phyloP scores from a whole-genome alignment of 2,329 filamentous ascomycete genomes.

The Arthrinium phaeospermum region DNA sequence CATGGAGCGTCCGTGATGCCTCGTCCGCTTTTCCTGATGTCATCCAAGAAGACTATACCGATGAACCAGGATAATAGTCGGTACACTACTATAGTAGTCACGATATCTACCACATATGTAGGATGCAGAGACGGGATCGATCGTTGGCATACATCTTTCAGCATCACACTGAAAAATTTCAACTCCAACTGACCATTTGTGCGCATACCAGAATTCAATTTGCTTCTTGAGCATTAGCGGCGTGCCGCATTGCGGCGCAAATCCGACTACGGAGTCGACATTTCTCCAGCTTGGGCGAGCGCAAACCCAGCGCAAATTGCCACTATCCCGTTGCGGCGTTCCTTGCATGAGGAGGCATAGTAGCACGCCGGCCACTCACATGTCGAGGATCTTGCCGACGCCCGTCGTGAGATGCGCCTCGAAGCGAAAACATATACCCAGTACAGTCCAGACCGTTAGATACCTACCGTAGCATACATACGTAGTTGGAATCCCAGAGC shows the following conservation, averaged over 20 bases:
- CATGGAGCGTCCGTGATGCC: slow-evolving; percentile 1
- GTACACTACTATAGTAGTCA: not conserved
- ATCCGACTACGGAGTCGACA: not conserved
- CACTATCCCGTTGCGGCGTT: not conserved
- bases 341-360: not conserved
- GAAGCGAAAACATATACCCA: not conserved
- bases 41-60: slow-evolving; percentile 3
- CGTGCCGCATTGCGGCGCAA: not conserved
- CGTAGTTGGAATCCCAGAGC: not conserved
- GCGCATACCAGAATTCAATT: not conserved
- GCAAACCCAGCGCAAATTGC: not conserved
- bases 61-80: not conserved
- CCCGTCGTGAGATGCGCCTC: not conserved
- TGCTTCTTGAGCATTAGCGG: not conserved
- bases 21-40: slow-evolving; percentile 16
- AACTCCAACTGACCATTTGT: not conserved
- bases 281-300: not conserved
- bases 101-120: not conserved
- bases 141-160: not conserved
- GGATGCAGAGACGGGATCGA: not conserved
- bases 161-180: not conserved
- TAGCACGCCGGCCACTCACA: not conserved
- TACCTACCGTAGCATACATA: not conserved
- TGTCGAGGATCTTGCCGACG: not conserved
- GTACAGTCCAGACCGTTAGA: not conserved